A percentile compares a stretch with the other conserved stretches of the same genome.
These are phyloP conservation scores for Boletellus dicymbophilus DNA, from an alignment of 1,284 basidiomycete species.

Conservation along the genomic window DNA sequence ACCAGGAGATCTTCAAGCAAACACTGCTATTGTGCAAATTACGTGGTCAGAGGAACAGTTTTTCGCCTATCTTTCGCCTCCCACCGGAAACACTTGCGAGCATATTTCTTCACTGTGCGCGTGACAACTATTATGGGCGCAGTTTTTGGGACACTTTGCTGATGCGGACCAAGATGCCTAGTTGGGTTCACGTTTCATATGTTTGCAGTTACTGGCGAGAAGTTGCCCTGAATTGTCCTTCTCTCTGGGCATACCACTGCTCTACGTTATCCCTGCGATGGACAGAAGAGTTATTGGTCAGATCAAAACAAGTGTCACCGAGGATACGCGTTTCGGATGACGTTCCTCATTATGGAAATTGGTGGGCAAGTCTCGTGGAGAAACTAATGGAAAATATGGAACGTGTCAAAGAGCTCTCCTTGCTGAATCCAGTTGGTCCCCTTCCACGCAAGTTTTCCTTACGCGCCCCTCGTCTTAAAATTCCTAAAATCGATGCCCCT, in stretches of 20 bases:
- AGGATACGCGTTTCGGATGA: slow-evolving; percentile 13
- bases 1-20: not conserved
- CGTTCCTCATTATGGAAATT: too few species aligned
- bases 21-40: not conserved
- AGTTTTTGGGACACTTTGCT: too few species aligned
- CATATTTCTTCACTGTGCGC: slow-evolving; percentile 16
- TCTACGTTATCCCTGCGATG: slow-evolving; percentile 22
- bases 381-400: slow-evolving; percentile 14
- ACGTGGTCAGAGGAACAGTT: slow-evolving; percentile 23
- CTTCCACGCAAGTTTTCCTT: slow-evolving; percentile 4
- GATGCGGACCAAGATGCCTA: too few species aligned
- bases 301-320: slow-evolving; percentile 34
- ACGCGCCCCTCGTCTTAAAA: slow-evolving; percentile 5
- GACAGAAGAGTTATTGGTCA: slow-evolving; percentile 33
- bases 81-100: slow-evolving; percentile 23
- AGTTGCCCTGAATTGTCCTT: slow-evolving; percentile 22
- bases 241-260: slow-evolving; percentile 13
- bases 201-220: slow-evolving; percentile 9
- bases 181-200: slow-evolving; percentile 28
- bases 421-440: not conserved
- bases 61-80: slow-evolving; percentile 24
- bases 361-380: slow-evolving; percentile 12
- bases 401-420: slow-evolving; percentile 18
- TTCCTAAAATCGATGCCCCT: too few species aligned
- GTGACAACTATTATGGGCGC: slow-evolving; percentile 1